These are phyloP conservation scores for Penicillium fimorum DNA, from an alignment of 495 filamentous ascomycete genomes.

Conservation along the genomic window DNA sequence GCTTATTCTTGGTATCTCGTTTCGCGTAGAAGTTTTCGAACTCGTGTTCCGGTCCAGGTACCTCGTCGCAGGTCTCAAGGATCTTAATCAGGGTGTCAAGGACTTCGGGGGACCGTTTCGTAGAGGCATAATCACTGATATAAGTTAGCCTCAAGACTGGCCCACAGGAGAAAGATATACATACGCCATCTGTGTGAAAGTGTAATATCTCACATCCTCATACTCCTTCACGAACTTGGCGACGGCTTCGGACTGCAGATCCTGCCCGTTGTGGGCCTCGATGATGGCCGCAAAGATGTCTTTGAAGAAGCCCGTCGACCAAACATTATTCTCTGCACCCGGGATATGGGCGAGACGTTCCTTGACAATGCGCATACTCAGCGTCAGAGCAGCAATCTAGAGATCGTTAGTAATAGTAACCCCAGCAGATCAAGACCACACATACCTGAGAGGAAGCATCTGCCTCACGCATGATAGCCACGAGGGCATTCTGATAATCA, in stretches of 20 bases:
- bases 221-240: constrained; percentile 73
- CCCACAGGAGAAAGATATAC: constrained; percentile 23
- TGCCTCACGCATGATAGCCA: constrained; percentile 53
- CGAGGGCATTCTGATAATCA: constrained; percentile 62
- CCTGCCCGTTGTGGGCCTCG: constrained; percentile 51
- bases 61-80: constrained; percentile 62
- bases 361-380: constrained; percentile 82
- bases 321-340: constrained; percentile 59
- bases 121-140: constrained; percentile 35
- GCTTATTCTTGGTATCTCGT: constrained; percentile 63
- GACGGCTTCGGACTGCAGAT: constrained; percentile 65
- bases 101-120: constrained; percentile 31
- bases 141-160: constrained; percentile 34
- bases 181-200: constrained; percentile 68
- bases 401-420: constrained; percentile 21
- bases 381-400: constrained; percentile 62
- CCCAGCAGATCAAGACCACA: constrained; percentile 4
- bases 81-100: constrained; percentile 60
- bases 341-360: constrained; percentile 64
- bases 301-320: constrained; percentile 67
- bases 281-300: constrained; percentile 63
- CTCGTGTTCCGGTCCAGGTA: constrained; percentile 59
- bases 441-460: constrained; percentile 46
- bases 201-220: constrained; percentile 83
- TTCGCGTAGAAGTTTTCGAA: constrained; percentile 66